These are phyloP conservation scores for Immersiella caudata DNA, from an alignment of 495 filamentous ascomycete species.

Conservation along the genomic window DNA sequence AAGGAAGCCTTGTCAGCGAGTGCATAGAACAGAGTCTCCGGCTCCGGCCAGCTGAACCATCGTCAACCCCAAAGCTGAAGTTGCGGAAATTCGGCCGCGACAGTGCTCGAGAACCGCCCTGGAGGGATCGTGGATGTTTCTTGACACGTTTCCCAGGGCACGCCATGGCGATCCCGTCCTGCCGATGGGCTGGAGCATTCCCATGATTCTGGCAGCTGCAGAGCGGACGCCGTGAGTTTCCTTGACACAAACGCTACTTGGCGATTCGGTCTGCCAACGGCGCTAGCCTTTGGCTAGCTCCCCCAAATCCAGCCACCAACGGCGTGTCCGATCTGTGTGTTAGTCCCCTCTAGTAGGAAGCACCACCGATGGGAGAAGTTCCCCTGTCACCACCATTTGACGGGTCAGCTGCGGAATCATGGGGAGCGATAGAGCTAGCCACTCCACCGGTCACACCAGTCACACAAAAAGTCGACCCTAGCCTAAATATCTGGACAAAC, in stretches of 20 bases:
- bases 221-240: background rate
- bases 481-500: background rate
- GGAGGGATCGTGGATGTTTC: too few relatives aligned
- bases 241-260: background rate
- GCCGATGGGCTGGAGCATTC: background rate
- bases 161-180: too few relatives aligned
- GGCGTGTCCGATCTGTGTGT: background rate
- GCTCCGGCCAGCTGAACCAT: background rate
- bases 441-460: background rate
- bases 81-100: too few relatives aligned
- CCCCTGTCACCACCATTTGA: background rate
- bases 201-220: background rate
- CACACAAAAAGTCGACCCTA: background rate
- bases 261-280: background rate
- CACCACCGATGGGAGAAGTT: background rate
- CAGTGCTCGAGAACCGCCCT: too few relatives aligned
- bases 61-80: too few relatives aligned
- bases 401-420: background rate
- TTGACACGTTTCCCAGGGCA: too few relatives aligned
- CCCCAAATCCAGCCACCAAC: background rate
- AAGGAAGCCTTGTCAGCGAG: background rate
- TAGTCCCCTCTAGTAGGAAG: background rate
- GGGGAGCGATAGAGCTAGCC: background rate
- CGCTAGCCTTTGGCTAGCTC: background rate
- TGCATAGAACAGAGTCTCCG: background rate